Conservation (phyloP, 495 filamentous ascomycete species). For the Daldinia decipiens region DNA sequence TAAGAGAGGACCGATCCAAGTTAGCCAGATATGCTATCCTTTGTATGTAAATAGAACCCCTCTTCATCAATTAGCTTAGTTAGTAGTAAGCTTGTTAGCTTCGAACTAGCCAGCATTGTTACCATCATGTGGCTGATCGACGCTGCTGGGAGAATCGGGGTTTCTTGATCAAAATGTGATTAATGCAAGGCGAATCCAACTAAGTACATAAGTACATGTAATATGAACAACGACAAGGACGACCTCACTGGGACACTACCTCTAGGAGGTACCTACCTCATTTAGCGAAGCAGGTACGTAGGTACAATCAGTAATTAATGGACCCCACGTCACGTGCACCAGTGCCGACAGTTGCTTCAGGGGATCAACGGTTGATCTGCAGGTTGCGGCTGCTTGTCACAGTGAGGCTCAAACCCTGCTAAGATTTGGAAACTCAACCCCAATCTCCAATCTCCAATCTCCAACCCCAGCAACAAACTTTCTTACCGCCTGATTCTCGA, state of each 20-base stretch:
- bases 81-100: background rate
- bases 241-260: too few species aligned
- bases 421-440: conserved; percentile 33
- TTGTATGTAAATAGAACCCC: background rate
- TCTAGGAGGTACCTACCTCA: too few species aligned
- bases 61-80: background rate
- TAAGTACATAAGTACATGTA: too few species aligned
- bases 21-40: background rate
- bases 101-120: background rate
- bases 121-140: background rate
- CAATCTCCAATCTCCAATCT: conserved; percentile 23
- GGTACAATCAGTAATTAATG: background rate
- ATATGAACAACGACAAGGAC: too few species aligned
- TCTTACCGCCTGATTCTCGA: conserved; percentile 7
- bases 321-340: conserved; percentile 35
- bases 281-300: too few species aligned
- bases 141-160: background rate
- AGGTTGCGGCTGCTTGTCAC: conserved; percentile 33
- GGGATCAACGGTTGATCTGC: conserved; percentile 41
- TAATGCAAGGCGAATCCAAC: background rate
- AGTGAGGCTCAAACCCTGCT: conserved; percentile 41
- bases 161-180: background rate
- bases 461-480: conserved; percentile 11
- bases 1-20: background rate
- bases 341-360: conserved; percentile 14